Conservation (phyloP, 768 basidiomycete genomes). For the Lentinula aciculospora region DNA sequence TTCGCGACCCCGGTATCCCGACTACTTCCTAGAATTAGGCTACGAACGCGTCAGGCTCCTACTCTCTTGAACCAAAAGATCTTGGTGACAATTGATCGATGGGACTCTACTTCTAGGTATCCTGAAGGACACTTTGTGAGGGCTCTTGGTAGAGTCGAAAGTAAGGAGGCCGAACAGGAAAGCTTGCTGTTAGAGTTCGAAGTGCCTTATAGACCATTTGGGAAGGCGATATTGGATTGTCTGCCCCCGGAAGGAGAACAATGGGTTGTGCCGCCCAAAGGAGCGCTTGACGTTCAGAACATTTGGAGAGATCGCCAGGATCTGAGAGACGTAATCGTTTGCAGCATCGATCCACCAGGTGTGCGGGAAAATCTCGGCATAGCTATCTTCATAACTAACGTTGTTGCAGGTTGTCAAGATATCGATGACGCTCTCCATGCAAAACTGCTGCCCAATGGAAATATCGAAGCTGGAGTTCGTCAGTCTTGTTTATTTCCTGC, state of each 20-base stretch:
- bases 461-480: constrained; percentile 98
- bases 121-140: constrained; percentile 98
- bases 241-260: constrained; percentile 83
- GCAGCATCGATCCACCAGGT: constrained; percentile 98
- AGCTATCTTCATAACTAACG: background rate
- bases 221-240: constrained; percentile 90
- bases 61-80: constrained; percentile 89
- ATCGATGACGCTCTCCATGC: constrained; percentile 98
- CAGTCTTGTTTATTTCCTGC: constrained; percentile 31
- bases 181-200: constrained; percentile 91
- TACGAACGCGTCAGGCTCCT: constrained; percentile 93
- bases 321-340: constrained; percentile 77
- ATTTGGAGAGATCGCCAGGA: constrained; percentile 87
- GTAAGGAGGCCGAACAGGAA: constrained; percentile 96
- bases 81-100: constrained; percentile 90
- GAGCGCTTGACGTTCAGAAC: constrained; percentile 23
- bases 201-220: constrained; percentile 93
- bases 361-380: constrained; percentile 9
- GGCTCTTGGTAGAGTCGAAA: constrained; percentile 83
- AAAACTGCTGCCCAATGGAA: constrained; percentile 78
- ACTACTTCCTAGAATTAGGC: constrained; percentile 86
- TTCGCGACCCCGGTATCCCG: constrained; percentile 93
- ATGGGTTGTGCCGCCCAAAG: constrained; percentile 90
- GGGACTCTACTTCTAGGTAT: constrained; percentile 83
- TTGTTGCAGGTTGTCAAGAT: constrained; percentile 78